A percentile compares a stretch with the other conserved stretches of the same genome.
phyloP scores from a whole-genome alignment of 192 early-diverging fungal genomes.

The Allomyces javanicus region DNA sequence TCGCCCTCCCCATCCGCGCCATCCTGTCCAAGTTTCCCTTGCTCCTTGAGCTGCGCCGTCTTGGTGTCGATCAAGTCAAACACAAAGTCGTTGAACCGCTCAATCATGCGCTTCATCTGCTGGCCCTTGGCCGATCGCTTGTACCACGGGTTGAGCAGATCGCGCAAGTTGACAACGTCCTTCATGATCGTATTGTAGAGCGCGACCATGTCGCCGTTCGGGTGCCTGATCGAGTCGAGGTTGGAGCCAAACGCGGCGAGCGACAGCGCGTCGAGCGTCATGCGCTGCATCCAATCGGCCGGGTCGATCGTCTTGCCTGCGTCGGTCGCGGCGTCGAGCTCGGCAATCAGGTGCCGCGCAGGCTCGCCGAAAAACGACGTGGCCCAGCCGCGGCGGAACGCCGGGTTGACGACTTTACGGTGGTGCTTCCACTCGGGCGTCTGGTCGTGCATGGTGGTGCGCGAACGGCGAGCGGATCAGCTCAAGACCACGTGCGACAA shows the following conservation, averaged over 20 bases:
- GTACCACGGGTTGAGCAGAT: conserved; percentile 11
- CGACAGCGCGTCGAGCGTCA: not conserved
- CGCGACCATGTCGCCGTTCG: not conserved
- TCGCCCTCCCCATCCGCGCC: conserved; percentile 2
- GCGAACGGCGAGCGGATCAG: not conserved
- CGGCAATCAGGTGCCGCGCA: not conserved
- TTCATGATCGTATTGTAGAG: not conserved
- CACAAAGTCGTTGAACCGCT: not conserved
- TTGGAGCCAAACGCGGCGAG: not conserved
- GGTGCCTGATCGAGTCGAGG: not conserved
- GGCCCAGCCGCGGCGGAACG: conserved; percentile 2
- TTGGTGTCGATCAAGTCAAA: conserved; percentile 21
- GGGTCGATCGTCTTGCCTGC: not conserved
- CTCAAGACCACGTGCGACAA: no score
- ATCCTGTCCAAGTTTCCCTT: conserved; percentile 9
- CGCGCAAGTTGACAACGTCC: not conserved
- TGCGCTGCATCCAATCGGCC: not conserved
- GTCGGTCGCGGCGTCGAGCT: not conserved
- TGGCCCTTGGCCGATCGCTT: conserved; percentile 8
- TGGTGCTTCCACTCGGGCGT: conserved; percentile 2
- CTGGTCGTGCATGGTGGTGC: not conserved
- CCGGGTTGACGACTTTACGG: not conserved
- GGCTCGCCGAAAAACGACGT: not conserved
- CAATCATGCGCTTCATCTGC: not conserved
- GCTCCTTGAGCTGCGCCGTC: not conserved